Evolutionary conservation across 2,329 filamentous ascomycete genomes (phyloP).

Genomic region (Teratosphaeriaceae sp.): DNA sequence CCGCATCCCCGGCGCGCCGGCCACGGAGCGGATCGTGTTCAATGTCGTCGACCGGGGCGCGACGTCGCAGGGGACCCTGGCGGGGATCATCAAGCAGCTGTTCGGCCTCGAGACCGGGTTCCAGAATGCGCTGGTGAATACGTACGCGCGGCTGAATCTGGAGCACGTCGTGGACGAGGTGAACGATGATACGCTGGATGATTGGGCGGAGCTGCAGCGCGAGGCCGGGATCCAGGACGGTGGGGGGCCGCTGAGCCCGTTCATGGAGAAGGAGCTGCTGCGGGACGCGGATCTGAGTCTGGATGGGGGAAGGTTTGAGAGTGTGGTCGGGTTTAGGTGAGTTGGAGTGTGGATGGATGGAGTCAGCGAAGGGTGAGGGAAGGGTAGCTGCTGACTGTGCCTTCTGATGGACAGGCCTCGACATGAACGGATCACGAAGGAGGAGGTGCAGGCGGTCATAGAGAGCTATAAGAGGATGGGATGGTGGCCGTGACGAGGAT

Average conservation of each 20-base stretch:
- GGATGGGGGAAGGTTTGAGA: slow-evolving; percentile 74
- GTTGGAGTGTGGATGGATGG: slow-evolving; percentile 19
- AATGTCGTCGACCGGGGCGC: slow-evolving; percentile 87
- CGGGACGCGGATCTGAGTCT: slow-evolving; percentile 89
- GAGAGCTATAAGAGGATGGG: slow-evolving; percentile 27
- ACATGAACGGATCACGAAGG: slow-evolving; percentile 67
- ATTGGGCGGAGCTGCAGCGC: slow-evolving; percentile 83
- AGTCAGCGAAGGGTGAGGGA: neutral
- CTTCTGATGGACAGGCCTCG: slow-evolving; percentile 41
- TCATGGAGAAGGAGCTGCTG: slow-evolving; percentile 91
- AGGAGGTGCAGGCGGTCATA: slow-evolving; percentile 74
- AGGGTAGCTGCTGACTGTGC: too few relatives aligned
- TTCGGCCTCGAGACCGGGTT: slow-evolving; percentile 88
- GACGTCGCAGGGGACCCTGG: slow-evolving; percentile 71
- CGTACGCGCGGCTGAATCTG: slow-evolving; percentile 82
- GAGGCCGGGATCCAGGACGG: slow-evolving; percentile 74
- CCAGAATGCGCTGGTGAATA: slow-evolving; percentile 79
- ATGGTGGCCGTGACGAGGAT: slow-evolving; percentile 25
- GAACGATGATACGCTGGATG: slow-evolving; percentile 87
- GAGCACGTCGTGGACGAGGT: slow-evolving; percentile 94
- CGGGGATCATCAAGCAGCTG: slow-evolving; percentile 69
- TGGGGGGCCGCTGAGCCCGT: slow-evolving; percentile 71
- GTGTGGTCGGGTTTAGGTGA: slow-evolving; percentile 75
- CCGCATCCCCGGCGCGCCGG: slow-evolving; percentile 38
- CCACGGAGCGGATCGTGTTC: slow-evolving; percentile 50